Conservation (phyloP, 345 rosid genomes). For the Corchorus olitorius region DNA sequence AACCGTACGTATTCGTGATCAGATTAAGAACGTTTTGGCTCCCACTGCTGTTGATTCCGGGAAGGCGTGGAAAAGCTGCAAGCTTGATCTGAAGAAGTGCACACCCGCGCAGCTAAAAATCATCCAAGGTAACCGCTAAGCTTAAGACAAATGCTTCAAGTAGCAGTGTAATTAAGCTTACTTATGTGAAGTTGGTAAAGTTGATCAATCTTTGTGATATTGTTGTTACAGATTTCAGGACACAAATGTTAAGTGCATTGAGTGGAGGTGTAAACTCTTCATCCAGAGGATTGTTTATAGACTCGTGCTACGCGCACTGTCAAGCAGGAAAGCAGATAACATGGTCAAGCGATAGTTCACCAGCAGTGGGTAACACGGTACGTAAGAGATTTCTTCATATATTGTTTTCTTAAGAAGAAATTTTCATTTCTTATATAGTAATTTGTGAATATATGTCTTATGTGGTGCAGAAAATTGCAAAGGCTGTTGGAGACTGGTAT, state of each 20-base stretch:
- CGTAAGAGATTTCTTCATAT: slow-evolving; percentile 15
- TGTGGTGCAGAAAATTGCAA: slow-evolving; percentile 58
- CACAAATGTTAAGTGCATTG: slow-evolving; percentile 57
- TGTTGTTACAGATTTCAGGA: slow-evolving; percentile 54
- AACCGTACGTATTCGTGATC: background rate
- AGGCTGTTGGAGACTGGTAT: slow-evolving; percentile 88
- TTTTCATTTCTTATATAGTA: background rate
- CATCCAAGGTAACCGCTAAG: slow-evolving; percentile 58
- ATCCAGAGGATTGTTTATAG: slow-evolving; percentile 69
- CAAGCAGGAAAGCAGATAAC: slow-evolving; percentile 69
- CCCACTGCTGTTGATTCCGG: slow-evolving; percentile 75
- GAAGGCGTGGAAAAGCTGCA: slow-evolving; percentile 69
- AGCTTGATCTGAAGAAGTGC: slow-evolving; percentile 63
- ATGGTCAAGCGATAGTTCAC: slow-evolving; percentile 67
- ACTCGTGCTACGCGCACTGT: slow-evolving; percentile 88
- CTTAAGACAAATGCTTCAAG: background rate
- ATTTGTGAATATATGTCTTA: background rate
- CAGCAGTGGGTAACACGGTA: slow-evolving; percentile 53
- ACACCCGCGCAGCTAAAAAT: slow-evolving; percentile 53
- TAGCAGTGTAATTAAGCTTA: no score
- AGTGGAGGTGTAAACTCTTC: slow-evolving; percentile 44
- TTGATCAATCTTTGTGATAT: no score
- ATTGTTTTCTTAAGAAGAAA: no score
- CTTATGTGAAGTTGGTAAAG: no score
- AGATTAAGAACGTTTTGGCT: slow-evolving; percentile 83